Conservation (phyloP, 768 basidiomycete genomes). For the Rhizopogon vulgaris region DNA sequence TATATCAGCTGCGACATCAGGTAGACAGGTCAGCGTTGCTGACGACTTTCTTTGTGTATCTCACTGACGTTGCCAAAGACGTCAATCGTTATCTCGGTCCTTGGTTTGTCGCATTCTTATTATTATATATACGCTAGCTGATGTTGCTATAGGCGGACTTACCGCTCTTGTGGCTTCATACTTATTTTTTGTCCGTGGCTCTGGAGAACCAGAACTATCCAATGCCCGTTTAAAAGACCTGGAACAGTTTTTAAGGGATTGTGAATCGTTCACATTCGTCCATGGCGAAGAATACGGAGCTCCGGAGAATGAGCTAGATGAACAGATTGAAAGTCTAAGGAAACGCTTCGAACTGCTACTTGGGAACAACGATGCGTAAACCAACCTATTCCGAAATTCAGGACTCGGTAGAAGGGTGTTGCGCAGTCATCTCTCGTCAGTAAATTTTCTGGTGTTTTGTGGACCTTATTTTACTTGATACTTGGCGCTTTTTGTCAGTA, state of each 20-base stretch:
- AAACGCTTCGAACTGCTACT: slow-evolving; percentile 27
- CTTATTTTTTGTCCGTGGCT: slow-evolving; percentile 31
- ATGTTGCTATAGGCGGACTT: slow-evolving; percentile 18
- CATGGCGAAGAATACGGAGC: slow-evolving; percentile 18
- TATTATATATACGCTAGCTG: neutral
- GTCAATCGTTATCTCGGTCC: slow-evolving; percentile 22
- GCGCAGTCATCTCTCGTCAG: too few relatives aligned
- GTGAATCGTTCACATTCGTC: slow-evolving; percentile 25
- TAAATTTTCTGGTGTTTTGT: too few relatives aligned
- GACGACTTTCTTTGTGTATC: neutral
- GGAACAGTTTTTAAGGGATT: slow-evolving; percentile 30
- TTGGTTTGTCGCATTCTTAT: slow-evolving; percentile 10
- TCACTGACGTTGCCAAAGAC: slow-evolving; percentile 10
- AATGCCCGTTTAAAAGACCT: slow-evolving; percentile 19
- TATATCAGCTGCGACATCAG: slow-evolving; percentile 15
- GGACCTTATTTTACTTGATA: too few relatives aligned
- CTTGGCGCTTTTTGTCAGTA: too few relatives aligned
- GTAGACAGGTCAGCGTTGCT: slow-evolving; percentile 9
- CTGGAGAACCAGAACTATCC: slow-evolving; percentile 30
- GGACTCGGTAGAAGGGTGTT: too few relatives aligned
- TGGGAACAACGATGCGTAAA: slow-evolving; percentile 16
- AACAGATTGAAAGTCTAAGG: slow-evolving; percentile 21
- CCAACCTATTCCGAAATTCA: too few relatives aligned
- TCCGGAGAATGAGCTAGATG: neutral
- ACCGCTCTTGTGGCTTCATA: slow-evolving; percentile 33